These are phyloP conservation scores for Xylaria sp. DNA, from an alignment of 2,329 filamentous ascomycete genomes.

Conservation along the genomic window DNA sequence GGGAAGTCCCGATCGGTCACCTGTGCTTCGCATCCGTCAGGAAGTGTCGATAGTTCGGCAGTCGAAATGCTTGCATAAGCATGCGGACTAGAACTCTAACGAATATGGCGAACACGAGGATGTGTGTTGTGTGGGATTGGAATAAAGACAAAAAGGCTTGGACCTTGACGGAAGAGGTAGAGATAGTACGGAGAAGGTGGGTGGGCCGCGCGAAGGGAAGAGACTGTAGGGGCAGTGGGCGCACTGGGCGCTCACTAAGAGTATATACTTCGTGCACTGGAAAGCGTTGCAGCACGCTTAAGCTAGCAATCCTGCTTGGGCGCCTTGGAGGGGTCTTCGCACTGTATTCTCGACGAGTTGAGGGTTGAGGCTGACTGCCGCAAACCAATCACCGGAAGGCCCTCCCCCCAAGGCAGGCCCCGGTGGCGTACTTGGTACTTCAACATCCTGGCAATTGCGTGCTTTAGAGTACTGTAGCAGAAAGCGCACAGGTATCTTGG, in stretches of 20 bases:
- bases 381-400: background rate
- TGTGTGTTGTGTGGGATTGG: slow-evolving; percentile 23
- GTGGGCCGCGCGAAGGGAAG: slow-evolving; percentile 25
- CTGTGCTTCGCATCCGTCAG: slow-evolving; percentile 18
- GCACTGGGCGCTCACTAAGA: slow-evolving; percentile 5
- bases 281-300: too few species aligned
- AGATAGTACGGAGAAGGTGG: slow-evolving; percentile 21
- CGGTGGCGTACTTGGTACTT: too few species aligned
- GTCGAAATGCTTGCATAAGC: slow-evolving; percentile 11
- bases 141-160: slow-evolving; percentile 29
- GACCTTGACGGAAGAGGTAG: slow-evolving; percentile 24
- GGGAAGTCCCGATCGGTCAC: slow-evolving; percentile 3
- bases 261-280: background rate
- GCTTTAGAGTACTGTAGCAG: background rate
- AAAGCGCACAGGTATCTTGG: background rate
- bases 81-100: slow-evolving; percentile 14
- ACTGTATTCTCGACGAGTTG: too few species aligned
- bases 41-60: slow-evolving; percentile 7
- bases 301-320: too few species aligned
- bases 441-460: too few species aligned
- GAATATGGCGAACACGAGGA: slow-evolving; percentile 20
- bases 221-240: slow-evolving; percentile 22
- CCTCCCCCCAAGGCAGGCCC: too few species aligned
- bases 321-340: background rate
- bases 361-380: slow-evolving; percentile 5